Base-by-base conservation (phyloP, 352 stramenopile genomes). In the Globisporangium polare region DNA sequence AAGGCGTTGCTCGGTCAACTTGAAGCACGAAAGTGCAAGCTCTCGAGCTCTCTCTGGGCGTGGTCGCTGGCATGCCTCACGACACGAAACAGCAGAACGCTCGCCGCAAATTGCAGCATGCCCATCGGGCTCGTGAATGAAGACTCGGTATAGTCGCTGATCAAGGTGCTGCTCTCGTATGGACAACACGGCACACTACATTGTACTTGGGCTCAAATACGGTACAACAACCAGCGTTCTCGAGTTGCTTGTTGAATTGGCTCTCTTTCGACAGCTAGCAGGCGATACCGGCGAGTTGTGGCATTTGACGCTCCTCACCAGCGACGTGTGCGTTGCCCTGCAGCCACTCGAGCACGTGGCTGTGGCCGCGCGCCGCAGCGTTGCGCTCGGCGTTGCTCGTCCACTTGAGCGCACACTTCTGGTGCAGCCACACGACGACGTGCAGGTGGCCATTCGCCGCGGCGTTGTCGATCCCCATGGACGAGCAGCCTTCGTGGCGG, bases 401-500 rank as follows among this genome's bases (percentile, higher is more conserved):
- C 37, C 58, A 57, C 35, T 31, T n/a, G 18, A 57, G 37, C 18
- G 17, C 24, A 5, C 45, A 26, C 17, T 35, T 26, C 20, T 57
- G 42, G 22, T 39, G 9, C 15, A 63, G 58, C 58, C 58, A 63
- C 17, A 22, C 18, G 7, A 55, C 58, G 22, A 63, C 46, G 6
- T 33, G 17, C 17, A 63, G 20, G 26, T 63, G 46, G 20, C 58
- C 58, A 18, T 57, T 55, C n/a, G 46, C 46, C 1, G 18, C 29
- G 4, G 58, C 58, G 4, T 18, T 47, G 15, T 63, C 46, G 5
- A 63, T 63, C 37, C 46, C 45, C 13, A 55, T 35, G 24, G 35
- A 35, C 46, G 58, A 57, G 29, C 75, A 83, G 5, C 77, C 78
- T 65, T 88, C 78, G 9, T 66, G 75, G 2, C 80, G 62, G 47